These are phyloP conservation scores for Nepenthes gracilis DNA, from an alignment of 148 eudicot genomes.

Conservation along the genomic window DNA sequence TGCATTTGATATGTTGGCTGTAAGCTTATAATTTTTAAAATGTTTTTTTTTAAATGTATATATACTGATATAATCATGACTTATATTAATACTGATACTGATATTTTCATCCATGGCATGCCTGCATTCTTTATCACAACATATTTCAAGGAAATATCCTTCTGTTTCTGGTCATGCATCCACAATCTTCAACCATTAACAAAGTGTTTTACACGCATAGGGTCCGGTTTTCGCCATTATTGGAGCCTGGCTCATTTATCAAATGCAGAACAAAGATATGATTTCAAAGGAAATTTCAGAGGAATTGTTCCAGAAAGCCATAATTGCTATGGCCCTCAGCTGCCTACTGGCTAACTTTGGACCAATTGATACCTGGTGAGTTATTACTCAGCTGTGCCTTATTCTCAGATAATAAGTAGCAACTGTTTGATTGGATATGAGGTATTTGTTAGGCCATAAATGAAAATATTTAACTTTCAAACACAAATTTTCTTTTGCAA, in stretches of 20 bases:
- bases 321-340: conserved; percentile 45
- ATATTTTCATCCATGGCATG: too few relatives aligned
- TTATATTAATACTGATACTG: too few relatives aligned
- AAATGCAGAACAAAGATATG: conserved; percentile 50
- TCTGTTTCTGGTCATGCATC: background rate
- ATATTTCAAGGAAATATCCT: too few relatives aligned
- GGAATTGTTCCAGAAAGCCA: conserved; percentile 52
- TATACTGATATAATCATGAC: too few relatives aligned
- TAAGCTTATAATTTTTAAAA: too few relatives aligned
- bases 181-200: background rate
- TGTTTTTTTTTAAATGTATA: too few relatives aligned
- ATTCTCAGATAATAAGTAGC: background rate
- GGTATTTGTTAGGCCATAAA: background rate
- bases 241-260: conserved; percentile 82
- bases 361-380: conserved; percentile 74
- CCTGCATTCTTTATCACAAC: too few relatives aligned
- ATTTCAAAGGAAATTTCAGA: conserved; percentile 29
- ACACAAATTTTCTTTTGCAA: too few relatives aligned
- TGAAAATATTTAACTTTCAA: background rate
- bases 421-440: background rate
- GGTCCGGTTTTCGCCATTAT: conserved; percentile 72
- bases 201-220: conserved; percentile 15
- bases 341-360: conserved; percentile 50
- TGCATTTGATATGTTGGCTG: too few relatives aligned
- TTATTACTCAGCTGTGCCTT: background rate